Base-by-base conservation (phyloP, 2,329 filamentous ascomycete genomes). In the Botrytis byssoidea region DNA sequence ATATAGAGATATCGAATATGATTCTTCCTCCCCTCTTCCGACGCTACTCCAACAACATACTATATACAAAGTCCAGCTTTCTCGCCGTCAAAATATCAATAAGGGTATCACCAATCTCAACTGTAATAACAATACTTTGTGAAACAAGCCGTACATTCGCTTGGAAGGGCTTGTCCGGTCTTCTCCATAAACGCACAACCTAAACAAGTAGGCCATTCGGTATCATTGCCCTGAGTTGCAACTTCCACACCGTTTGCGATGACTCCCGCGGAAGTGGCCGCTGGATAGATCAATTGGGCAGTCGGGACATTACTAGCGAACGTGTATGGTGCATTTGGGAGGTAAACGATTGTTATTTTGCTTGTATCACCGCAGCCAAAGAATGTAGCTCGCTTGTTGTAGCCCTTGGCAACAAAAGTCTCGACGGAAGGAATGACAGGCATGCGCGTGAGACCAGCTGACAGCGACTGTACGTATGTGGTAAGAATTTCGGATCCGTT, bases 251-350 rank as follows among this genome's bases (percentile, higher is more conserved):
- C 84, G 75, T 85, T 85, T 5, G 76, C 77, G 63, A 85, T 81
- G 77, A 85, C 83, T 0, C 74, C 81, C 16, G 80, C 78, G 2
- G 82, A 83, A 75, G 84, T 79, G 0, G 74, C 74, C 37, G 79
- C 73, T 0, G 77, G 77, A 75, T 84, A 85, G 69, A 79, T 74
- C n/a, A 85, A 72, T 72, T 84, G 25, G 78, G 18, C 14, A 1
- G 77, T 79, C 1, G 80, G 48, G 35, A 78, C 77, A 29, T 83
- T 82, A 2, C 80, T 82, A 8, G 79, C 76, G 70, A 78, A 82
- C 0, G 74, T 82, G 72, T 83, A 85, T 20, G 81, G 77, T 14
- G 78, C 77, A 74, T 87, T 87, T 1, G 85, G 85, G 55, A 87
- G 74, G 66, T 79, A 80, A 6, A 79, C 69, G 16, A 80, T 77